phyloP scores from a whole-genome alignment of 1,284 basidiomycete genomes.

The Tetrapyrgos nigripes region DNA sequence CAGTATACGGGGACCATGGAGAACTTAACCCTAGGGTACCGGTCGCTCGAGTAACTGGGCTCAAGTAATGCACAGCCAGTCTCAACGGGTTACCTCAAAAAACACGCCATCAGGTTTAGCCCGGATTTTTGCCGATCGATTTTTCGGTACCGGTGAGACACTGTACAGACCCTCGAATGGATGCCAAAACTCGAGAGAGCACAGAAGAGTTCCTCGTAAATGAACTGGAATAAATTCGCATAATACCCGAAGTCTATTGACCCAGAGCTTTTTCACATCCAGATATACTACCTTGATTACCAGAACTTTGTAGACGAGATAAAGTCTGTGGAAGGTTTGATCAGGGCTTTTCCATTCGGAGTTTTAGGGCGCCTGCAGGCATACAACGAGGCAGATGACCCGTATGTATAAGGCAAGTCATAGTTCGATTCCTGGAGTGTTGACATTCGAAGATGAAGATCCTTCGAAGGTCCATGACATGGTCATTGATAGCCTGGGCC shows the following conservation, averaged over 20 bases:
- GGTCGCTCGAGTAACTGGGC: neutral
- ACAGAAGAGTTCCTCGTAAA: neutral
- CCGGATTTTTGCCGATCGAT: neutral
- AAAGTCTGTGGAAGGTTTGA: neutral
- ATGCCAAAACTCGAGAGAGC: too few relatives aligned
- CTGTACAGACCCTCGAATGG: neutral
- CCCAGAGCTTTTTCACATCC: neutral
- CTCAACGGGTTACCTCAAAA: neutral
- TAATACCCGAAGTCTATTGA: neutral
- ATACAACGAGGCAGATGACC: constrained; percentile 15
- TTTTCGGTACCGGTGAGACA: neutral
- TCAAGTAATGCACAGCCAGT: neutral
- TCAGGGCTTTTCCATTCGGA: constrained; percentile 5
- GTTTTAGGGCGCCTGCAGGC: constrained; percentile 12
- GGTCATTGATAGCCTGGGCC: neutral
- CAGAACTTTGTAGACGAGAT: neutral
- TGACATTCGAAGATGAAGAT: constrained; percentile 7
- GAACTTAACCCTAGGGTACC: neutral
- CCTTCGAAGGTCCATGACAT: neutral
- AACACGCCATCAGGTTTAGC: neutral
- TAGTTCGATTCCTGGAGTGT: constrained; percentile 11
- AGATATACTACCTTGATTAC: neutral
- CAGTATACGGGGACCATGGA: neutral
- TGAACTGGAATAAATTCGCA: neutral
- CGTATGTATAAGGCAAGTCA: constrained; percentile 6